phyloP scores from a whole-genome alignment of 169 alveolate genomes.

The Eimeria sp. region DNA sequence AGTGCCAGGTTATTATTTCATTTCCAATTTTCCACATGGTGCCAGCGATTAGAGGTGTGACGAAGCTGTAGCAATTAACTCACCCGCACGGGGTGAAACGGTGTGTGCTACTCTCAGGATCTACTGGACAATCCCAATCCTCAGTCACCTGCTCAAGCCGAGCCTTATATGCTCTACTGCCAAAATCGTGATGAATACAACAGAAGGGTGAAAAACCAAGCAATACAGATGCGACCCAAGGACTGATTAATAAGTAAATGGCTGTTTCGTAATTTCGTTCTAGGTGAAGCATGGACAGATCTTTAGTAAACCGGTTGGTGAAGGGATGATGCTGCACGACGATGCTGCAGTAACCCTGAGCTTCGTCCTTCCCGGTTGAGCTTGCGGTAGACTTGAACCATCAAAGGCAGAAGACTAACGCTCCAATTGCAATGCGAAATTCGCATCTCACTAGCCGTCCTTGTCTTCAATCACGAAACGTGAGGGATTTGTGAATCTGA shows the following conservation, averaged over 20 bases:
- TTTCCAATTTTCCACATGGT: not conserved
- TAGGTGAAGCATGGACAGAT: not conserved
- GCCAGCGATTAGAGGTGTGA: not conserved
- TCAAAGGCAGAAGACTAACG: not conserved
- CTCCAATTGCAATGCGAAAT: not conserved
- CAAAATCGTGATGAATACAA: constrained; percentile 96
- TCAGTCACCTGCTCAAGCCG: constrained; percentile 98
- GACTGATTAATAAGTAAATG: constrained; percentile 21
- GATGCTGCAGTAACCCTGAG: not conserved
- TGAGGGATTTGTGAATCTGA: not conserved
- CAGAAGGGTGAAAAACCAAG: constrained; percentile 83
- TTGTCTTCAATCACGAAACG: constrained; percentile 7
- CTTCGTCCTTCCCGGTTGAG: not conserved
- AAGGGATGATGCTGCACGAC: not conserved
- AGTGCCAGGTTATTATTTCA: not conserved
- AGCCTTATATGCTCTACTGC: constrained; percentile 96
- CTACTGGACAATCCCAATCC: constrained; percentile 98
- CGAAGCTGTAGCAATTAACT: not conserved
- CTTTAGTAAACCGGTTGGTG: not conserved
- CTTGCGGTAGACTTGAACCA: not conserved
- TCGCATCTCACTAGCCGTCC: not conserved
- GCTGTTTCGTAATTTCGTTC: not conserved
- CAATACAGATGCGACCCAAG: constrained; percentile 82
- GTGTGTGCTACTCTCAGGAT: constrained; percentile 89
- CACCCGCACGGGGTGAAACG: not conserved